Conservation (phyloP, 2,329 filamentous ascomycete species). For the Nothomitra cinnamomea region DNA sequence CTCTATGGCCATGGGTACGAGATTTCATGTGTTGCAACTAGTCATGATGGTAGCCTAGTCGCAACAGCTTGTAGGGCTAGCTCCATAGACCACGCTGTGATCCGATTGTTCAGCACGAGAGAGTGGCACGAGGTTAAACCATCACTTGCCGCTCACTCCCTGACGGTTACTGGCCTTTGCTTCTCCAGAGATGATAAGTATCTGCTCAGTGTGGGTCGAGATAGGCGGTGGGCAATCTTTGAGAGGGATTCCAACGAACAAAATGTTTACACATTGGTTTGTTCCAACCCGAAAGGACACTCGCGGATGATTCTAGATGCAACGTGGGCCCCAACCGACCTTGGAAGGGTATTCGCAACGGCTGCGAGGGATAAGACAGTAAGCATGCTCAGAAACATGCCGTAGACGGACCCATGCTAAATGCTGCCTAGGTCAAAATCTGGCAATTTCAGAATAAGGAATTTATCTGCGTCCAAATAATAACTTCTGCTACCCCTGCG, state of each 20-base stretch:
- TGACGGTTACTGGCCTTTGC: constrained; percentile 68
- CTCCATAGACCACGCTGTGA: constrained; percentile 84
- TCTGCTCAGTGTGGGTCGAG: constrained; percentile 76
- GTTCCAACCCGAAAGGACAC: constrained; percentile 69
- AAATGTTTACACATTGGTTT: constrained; percentile 37
- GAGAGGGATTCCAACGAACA: constrained; percentile 27
- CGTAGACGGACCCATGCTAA: not conserved
- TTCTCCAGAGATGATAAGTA: constrained; percentile 62
- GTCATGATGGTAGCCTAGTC: constrained; percentile 55
- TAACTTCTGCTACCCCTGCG: constrained; percentile 41
- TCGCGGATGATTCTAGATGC: constrained; percentile 82
- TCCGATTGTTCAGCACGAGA: constrained; percentile 74
- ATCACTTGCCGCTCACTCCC: constrained; percentile 63
- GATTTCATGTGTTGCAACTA: constrained; percentile 71
- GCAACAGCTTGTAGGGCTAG: constrained; percentile 89
- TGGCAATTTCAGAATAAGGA: constrained; percentile 15
- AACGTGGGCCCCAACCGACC: constrained; percentile 51
- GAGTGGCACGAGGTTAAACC: constrained; percentile 80
- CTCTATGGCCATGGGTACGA: constrained; percentile 97
- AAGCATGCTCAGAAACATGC: constrained; percentile 17
- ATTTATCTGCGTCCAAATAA: constrained; percentile 36
- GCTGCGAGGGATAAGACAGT: constrained; percentile 79
- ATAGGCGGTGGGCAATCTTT: constrained; percentile 83
- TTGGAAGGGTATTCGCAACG: constrained; percentile 51
- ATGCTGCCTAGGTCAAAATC: constrained; percentile 14